A percentile compares a stretch with the other conserved stretches of the same genome.
These are phyloP conservation scores for Danielia oregonensis DNA, from an alignment of 805 yeast genomes.

Conservation along the genomic window DNA sequence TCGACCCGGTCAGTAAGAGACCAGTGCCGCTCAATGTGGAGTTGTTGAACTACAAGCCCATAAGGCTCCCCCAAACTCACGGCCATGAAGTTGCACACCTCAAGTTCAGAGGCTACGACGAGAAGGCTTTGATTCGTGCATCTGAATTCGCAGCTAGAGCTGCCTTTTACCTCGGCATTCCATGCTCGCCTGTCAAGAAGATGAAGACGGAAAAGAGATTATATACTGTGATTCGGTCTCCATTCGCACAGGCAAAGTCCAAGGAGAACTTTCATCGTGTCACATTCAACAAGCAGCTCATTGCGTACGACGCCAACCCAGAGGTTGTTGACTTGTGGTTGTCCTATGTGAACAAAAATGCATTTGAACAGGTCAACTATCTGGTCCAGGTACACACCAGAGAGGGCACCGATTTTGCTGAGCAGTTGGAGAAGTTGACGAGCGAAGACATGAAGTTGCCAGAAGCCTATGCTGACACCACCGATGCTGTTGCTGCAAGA, in stretches of 20 bases:
- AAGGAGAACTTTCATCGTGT: constrained; percentile 92
- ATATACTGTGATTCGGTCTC: constrained; percentile 92
- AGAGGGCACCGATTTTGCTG: constrained; percentile 32
- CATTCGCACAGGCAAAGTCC: constrained; percentile 90
- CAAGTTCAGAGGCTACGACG: constrained; percentile 67
- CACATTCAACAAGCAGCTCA: constrained; percentile 71
- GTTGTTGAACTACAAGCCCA: constrained; percentile 76
- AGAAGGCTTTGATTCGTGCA: constrained; percentile 66
- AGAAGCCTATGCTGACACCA: constrained; percentile 25
- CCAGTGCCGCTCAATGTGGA: constrained; percentile 86
- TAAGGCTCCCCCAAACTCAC: constrained; percentile 60
- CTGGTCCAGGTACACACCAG: constrained; percentile 59
- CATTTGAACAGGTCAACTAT: constrained; percentile 79
- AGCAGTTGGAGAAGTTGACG: constrained; percentile 32
- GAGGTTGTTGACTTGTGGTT: constrained; percentile 82
- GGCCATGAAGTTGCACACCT: constrained; percentile 79
- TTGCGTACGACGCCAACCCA: constrained; percentile 80
- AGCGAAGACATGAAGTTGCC: constrained; percentile 30
- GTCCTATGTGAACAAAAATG: constrained; percentile 71
- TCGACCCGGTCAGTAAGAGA: constrained; percentile 23
- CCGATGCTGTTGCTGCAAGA: constrained; percentile 55
- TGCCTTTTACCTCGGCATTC: constrained; percentile 86
- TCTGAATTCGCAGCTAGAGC: constrained; percentile 86
- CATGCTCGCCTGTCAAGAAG: constrained; percentile 73
- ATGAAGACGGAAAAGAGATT: constrained; percentile 68